Evolutionary conservation across 495 filamentous ascomycete species (phyloP).

Genomic region (Neurospora sp.): DNA sequence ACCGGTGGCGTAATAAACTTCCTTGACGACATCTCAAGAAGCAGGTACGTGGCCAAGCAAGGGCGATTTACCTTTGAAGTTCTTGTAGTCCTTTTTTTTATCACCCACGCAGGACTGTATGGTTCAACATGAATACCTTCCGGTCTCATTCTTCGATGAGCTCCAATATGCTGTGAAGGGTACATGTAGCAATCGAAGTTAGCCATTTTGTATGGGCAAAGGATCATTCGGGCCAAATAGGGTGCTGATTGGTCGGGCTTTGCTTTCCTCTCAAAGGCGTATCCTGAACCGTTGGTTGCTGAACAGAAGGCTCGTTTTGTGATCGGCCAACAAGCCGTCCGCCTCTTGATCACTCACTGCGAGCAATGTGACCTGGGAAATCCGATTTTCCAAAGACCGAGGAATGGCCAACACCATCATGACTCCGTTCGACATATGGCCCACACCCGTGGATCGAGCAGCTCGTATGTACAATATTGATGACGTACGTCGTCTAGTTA

Average conservation of each 20-base stretch:
- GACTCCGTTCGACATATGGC: neutral
- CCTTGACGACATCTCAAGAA: neutral
- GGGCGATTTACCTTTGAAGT: neutral
- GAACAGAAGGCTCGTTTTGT: neutral
- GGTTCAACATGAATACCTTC: neutral
- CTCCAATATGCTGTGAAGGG: neutral
- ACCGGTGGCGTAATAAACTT: neutral
- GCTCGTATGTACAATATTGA: neutral
- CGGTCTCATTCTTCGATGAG: neutral
- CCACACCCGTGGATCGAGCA: neutral
- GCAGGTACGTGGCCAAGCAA: neutral
- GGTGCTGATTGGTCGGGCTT: neutral
- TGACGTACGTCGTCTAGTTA: neutral
- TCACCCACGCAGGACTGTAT: neutral
- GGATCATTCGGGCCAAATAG: neutral
- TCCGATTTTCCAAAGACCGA: neutral
- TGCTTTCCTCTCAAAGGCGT: neutral
- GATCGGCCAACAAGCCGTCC: neutral
- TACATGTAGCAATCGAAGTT: neutral
- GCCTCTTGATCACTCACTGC: neutral
- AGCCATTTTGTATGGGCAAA: neutral
- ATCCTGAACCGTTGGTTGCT: neutral
- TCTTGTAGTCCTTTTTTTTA: neutral
- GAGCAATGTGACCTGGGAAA: neutral
- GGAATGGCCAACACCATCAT: neutral